Evolutionary conservation across 805 yeast species (phyloP), one percentile per base, ranked within the genome.

Genomic region (Ogataea neopini): DNA sequence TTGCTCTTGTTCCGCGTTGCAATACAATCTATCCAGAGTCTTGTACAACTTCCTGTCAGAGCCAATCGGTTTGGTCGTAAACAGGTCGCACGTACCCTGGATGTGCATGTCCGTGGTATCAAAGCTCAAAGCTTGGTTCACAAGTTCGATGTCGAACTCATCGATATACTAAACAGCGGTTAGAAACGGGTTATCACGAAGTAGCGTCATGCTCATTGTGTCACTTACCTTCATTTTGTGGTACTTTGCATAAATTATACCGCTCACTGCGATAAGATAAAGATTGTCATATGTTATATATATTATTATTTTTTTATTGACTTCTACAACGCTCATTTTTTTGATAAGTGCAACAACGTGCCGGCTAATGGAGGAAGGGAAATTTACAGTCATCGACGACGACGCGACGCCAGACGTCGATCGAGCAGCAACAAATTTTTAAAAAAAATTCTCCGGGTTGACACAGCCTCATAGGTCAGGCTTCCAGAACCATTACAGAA

Each of bases 11-110:
- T 45, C 52, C 15, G 44, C 42, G 13, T 43, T 22, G 35, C 56
- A 57, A 46, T 63, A 64, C 23, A 64, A 92, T 56, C 84, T 81
- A 63, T 90, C 97, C 36, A 94, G 82, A 0, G 91, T 82, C 66
- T 89, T 88, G 72, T 87, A 89, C 23, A 92, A 76, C 67, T 91
- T 91, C 57, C 90, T 78, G 67, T 94, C 99, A 1, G 92, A 77
- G 1, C 94, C 88, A 19, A 91, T 88, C 1, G 97, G 90, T 61
- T 92, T 94, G 1, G 99, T 94, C 1, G 98, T 88, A 62, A 89
- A 94, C 41, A 94, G 76, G 62, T 94, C 99, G 63, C 96, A 84
- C 20, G 96, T 90, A 10, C 97, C 98, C 47, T 80, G 79, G 33
- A 94, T 81, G 56, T 77, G 84, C 60, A 86, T 80, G 56, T 86